Conservation (phyloP, 768 basidiomycete genomes). For the Chalciporus chontae region DNA sequence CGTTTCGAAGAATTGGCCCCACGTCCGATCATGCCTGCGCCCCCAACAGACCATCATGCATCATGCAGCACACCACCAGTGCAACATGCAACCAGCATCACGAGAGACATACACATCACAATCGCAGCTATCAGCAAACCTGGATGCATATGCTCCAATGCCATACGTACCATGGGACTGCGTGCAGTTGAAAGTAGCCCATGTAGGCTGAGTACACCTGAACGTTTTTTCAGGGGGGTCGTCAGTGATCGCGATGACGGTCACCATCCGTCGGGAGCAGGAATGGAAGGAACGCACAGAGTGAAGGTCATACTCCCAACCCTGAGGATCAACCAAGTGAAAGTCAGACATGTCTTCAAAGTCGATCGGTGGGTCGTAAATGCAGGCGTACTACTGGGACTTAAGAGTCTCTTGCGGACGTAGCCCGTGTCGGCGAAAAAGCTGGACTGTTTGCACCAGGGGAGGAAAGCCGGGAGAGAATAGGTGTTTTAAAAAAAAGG, state of each 20-base stretch:
- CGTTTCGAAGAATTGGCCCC: conserved; percentile 74
- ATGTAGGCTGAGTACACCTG: conserved; percentile 74
- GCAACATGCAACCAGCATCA: not conserved
- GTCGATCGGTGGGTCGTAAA: not conserved
- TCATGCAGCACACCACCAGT: not conserved
- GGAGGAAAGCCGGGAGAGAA: not conserved
- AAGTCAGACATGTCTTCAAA: conserved; percentile 56
- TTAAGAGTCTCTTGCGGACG: not conserved
- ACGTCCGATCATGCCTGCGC: conserved; percentile 71
- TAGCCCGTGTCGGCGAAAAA: too few species aligned
- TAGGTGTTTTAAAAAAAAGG: too few species aligned
- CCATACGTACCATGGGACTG: conserved; percentile 58
- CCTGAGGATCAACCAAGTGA: conserved; percentile 67
- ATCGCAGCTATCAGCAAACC: not conserved
- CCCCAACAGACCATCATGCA: not conserved
- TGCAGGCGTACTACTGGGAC: too few species aligned
- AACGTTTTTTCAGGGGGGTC: not conserved
- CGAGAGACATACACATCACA: not conserved
- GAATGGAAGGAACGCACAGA: conserved; percentile 47
- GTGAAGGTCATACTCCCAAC: conserved; percentile 80
- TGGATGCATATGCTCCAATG: not conserved
- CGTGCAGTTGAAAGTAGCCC: conserved; percentile 70
- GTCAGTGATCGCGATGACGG: conserved; percentile 2
- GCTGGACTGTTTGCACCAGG: not conserved
- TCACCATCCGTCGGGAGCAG: too few species aligned